Evolutionary conservation across 164 flowering plant genomes (phyloP).

Genomic region (Pachysandra terminalis): DNA sequence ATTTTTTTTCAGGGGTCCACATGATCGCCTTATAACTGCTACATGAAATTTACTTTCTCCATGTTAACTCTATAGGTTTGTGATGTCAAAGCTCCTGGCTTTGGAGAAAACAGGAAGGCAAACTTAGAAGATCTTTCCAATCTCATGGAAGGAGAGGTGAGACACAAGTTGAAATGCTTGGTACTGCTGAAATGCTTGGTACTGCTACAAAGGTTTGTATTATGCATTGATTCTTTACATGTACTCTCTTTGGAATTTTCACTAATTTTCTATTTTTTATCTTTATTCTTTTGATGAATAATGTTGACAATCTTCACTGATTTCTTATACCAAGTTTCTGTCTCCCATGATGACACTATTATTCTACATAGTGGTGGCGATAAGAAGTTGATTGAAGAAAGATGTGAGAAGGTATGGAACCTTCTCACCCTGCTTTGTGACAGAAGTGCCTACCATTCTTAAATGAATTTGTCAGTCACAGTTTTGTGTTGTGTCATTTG

Average conservation of each 20-base stretch:
- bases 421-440: no score
- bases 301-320: no score
- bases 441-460: background rate
- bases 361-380: conserved; percentile 84
- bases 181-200: conserved; percentile 84
- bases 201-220: conserved; percentile 69
- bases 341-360: conserved; percentile 80
- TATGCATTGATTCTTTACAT: conserved; percentile 5
- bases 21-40: background rate
- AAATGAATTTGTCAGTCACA: background rate
- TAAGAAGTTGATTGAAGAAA: no score
- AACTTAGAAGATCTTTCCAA: conserved; percentile 77
- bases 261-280: no score
- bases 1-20: no score
- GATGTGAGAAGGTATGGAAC: conserved; percentile 62
- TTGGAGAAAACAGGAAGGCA: conserved; percentile 82
- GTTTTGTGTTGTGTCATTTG: background rate
- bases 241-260: background rate
- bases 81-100: conserved; percentile 92
- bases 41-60: conserved; percentile 7
- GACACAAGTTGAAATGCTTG: conserved; percentile 22
- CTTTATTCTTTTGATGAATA: no score
- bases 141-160: conserved; percentile 87
- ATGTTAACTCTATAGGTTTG: conserved; percentile 50
- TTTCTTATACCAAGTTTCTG: conserved; percentile 44